Base-by-base conservation (phyloP, 345 rosid species). In the Bruguiera gymnorhiza region DNA sequence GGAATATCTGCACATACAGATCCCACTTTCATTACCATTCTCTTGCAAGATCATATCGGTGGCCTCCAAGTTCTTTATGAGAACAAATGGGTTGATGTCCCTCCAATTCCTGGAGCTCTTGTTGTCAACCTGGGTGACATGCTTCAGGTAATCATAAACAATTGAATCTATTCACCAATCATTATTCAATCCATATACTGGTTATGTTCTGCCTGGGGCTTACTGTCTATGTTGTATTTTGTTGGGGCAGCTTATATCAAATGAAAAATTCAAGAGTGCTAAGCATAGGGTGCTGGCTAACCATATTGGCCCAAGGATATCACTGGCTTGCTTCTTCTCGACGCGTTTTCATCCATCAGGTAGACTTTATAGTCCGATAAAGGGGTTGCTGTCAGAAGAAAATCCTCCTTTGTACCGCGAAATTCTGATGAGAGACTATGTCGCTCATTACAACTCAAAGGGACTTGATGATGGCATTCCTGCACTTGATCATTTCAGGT, bases 231-330 rank as follows among this genome's bases (percentile, higher is more conserved):
- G 16, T 43, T 43, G 18, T 13, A 15, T 13, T 13, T 43, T 43
- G 50, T 13, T 31, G 4, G 6, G 21, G 53, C 73, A 75, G 73
- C 63, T 79, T 20, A 63, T 74, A 23, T 32, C 70, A 1, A 79
- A 74, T n/a, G 73, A 68, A 56, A 64, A 60, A 39, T 63, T 71
- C 63, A 71, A 23, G 52, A 76, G 76, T n/a, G 67, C 63, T 0
- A 66, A 63, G 60, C 76, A 71, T 6, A 64, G 74, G 37, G 82
- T 79, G 34, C 26, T 70, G 52, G 78, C 78, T 1, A 74, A 74
- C 9, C n/a, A 64, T 8, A 53, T 2, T 4, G 70, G 82, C 6
- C 76, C 76, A 31, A 71, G 76, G 63, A 51, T 71, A 31, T 71
- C 82, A 39, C 18, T 71, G 59, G 76, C 70, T 6, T 63, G 79